These are phyloP conservation scores for Silene noctiflora DNA, from an alignment of 179 eudicot genomes.

Conservation along the genomic window DNA sequence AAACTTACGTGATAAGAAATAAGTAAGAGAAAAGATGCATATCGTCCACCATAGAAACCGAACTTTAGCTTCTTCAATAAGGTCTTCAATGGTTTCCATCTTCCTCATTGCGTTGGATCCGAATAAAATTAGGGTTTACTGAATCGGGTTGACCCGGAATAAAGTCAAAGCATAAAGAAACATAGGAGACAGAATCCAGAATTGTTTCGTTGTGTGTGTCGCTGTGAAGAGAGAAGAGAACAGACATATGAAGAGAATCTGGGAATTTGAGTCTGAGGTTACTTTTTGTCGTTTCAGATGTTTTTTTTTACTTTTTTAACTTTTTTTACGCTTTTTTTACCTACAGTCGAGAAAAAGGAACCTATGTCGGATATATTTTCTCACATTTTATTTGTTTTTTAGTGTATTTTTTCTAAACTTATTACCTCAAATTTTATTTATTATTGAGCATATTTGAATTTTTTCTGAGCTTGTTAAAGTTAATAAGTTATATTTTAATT, in stretches of 20 bases:
- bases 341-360: too few relatives aligned
- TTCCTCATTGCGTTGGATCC: neutral
- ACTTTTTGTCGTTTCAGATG: neutral
- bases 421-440: too few relatives aligned
- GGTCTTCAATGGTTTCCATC: slow-evolving; percentile 67
- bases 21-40: slow-evolving; percentile 67
- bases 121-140: neutral
- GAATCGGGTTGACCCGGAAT: neutral
- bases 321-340: too few relatives aligned
- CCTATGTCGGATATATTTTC: too few relatives aligned
- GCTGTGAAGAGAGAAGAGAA: neutral
- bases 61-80: slow-evolving; percentile 86
- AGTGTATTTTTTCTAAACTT: too few relatives aligned
- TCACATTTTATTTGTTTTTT: too few relatives aligned
- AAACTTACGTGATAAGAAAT: slow-evolving; percentile 79
- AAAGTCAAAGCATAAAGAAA: neutral
- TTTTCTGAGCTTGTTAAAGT: too few relatives aligned
- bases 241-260: neutral
- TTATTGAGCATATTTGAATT: too few relatives aligned
- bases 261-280: neutral
- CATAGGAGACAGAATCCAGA: neutral
- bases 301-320: too few relatives aligned
- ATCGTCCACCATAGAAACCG: slow-evolving; percentile 85
- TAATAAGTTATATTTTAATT: too few relatives aligned
- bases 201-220: slow-evolving; percentile 1